Base-by-base conservation (phyloP, 345 rosid species). In the Syzygium grande region DNA sequence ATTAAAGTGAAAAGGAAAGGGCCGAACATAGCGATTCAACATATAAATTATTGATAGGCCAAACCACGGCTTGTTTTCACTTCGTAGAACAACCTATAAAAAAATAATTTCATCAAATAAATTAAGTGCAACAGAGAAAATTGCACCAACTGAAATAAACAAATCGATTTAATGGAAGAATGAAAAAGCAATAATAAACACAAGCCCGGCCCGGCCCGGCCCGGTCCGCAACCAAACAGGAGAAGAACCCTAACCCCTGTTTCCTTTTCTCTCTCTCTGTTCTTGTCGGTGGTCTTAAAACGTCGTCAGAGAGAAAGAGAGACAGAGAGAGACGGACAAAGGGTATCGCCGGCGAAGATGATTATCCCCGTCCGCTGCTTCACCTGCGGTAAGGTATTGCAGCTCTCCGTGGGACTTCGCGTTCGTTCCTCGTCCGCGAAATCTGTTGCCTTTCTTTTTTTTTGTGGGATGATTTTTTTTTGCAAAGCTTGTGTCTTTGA, bases 351-450 rank as follows among this genome's bases (percentile, higher is more conserved):
- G 85, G 59, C 80, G 84, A 92, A 89, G 89, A 95, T 95, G 98
- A 95, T 95, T 11, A 95, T 95, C 34, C 96, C 98, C 9, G 98
- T 95, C 77, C 98, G 98, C 52, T 95, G 98, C 88, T 95, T 94
- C 91, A 94, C 98, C 43, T 95, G 96, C 65, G 98, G 98, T 73
- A 95, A 95, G 96, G 96, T 95, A 25, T 13, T 52, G 61, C 29
- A 41, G 6, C 11, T 6, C 29, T 15, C 84, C 43, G 7, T 16
- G n/a, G 27, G 19, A 6, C 7, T 7, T 51, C 25, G 11, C 10
- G 79, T 68, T 2, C 78, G 2, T 7, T 65, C 27, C 25, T 52
- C 41, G 11, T 38, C 5, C 9, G 53, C 79, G 11, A 52, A 46
- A 19, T 61, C 25, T 51, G 3, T 52, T 14, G 9, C 56, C 41